These are phyloP conservation scores for Mortierella claussenii DNA, from an alignment of 192 early-diverging fungal genomes.

Conservation along the genomic window DNA sequence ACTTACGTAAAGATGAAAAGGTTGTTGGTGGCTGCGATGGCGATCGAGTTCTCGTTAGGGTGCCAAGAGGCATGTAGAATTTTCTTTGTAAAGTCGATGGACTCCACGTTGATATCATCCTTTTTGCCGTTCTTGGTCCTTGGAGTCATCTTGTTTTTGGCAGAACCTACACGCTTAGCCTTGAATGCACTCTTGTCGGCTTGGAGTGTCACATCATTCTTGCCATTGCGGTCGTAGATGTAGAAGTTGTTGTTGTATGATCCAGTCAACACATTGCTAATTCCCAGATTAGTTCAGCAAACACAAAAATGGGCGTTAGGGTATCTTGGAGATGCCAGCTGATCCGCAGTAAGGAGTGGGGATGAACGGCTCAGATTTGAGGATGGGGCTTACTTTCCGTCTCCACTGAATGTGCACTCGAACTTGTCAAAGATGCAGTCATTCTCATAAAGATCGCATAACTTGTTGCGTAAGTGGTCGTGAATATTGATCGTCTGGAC, in stretches of 20 bases:
- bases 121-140: slow-evolving; percentile 61
- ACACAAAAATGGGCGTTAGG: too few relatives aligned
- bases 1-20: slow-evolving; percentile 90
- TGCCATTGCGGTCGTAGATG: slow-evolving; percentile 87
- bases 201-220: slow-evolving; percentile 89
- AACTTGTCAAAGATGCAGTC: slow-evolving; percentile 99
- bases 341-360: too few relatives aligned
- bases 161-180: slow-evolving; percentile 87
- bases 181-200: slow-evolving; percentile 99
- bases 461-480: slow-evolving; percentile 92
- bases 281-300: neutral
- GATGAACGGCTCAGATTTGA: neutral
- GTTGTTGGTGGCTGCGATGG: slow-evolving; percentile 99
- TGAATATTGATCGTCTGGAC: slow-evolving; percentile 97
- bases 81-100: slow-evolving; percentile 95
- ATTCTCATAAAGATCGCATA: slow-evolving; percentile 99
- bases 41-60: slow-evolving; percentile 97
- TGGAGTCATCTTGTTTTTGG: slow-evolving; percentile 77
- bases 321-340: too few relatives aligned
- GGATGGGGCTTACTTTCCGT: slow-evolving; percentile 80
- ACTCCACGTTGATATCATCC: slow-evolving; percentile 84
- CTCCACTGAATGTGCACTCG: slow-evolving; percentile 97
- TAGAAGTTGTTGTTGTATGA: slow-evolving; percentile 99
- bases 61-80: slow-evolving; percentile 99
- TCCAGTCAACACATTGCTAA: slow-evolving; percentile 89